Percentiles rank a stretch among this genome's conserved stretches.
These are phyloP conservation scores for Yamadazyma kanchanaburiensis DNA, from an alignment of 1,139 yeast species.

Conservation along the genomic window DNA sequence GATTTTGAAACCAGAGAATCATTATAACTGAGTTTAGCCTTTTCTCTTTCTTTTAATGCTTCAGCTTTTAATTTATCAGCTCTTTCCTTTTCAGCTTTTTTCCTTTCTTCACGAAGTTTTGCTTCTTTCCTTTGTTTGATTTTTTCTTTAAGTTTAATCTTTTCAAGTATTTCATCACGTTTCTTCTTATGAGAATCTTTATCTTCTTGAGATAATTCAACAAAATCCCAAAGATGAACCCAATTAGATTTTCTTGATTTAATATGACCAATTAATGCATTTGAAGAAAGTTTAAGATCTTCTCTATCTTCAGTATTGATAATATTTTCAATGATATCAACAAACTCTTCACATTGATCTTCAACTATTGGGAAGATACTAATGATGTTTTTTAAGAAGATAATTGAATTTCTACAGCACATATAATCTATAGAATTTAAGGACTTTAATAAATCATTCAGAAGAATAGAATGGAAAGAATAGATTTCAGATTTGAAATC, in stretches of 20 bases:
- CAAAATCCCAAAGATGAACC: slow-evolving; percentile 58
- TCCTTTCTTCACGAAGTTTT: slow-evolving; percentile 14
- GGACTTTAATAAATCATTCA: slow-evolving; percentile 46
- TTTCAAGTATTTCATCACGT: slow-evolving; percentile 19
- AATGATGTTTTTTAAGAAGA: slow-evolving; percentile 66
- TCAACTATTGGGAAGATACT: slow-evolving; percentile 67
- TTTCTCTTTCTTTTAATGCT: slow-evolving; percentile 8
- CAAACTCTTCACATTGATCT: slow-evolving; percentile 59
- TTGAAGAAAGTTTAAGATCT: slow-evolving; percentile 76
- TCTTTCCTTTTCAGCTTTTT: slow-evolving; percentile 15
- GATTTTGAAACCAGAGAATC: slow-evolving; percentile 13
- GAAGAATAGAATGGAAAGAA: slow-evolving; percentile 53
- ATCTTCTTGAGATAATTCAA: slow-evolving; percentile 38
- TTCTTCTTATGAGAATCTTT: slow-evolving; percentile 19
- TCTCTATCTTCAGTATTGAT: slow-evolving; percentile 61
- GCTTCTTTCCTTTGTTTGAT: slow-evolving; percentile 22
- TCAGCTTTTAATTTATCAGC: slow-evolving; percentile 9
- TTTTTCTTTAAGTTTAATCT: slow-evolving; percentile 12
- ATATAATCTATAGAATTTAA: slow-evolving; percentile 64
- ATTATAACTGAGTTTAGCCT: slow-evolving; percentile 20
- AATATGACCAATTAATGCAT: slow-evolving; percentile 72
- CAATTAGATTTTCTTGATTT: slow-evolving; percentile 56
- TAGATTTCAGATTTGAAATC: slow-evolving; percentile 43
- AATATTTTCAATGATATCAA: slow-evolving; percentile 47
- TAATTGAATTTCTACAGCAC: slow-evolving; percentile 78